These are phyloP conservation scores for Fonsecaea monophora DNA, from an alignment of 2,329 filamentous ascomycete genomes.

Conservation along the genomic window DNA sequence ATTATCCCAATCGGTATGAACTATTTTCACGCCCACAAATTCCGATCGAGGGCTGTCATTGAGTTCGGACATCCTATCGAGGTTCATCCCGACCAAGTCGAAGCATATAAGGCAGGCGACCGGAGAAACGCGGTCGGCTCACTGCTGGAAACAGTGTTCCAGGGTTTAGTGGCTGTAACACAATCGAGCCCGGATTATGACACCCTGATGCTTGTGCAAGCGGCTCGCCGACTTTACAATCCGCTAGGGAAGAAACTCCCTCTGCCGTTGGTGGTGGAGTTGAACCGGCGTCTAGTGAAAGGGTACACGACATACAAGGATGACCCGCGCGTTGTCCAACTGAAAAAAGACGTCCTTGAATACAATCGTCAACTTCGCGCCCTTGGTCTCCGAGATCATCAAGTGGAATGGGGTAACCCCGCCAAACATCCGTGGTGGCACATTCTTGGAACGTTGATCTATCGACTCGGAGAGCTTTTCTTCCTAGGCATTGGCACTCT, in stretches of 20 bases:
- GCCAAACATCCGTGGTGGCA: constrained; percentile 79
- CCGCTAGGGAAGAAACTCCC: constrained; percentile 92
- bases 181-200: constrained; percentile 94
- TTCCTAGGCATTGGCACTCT: constrained; percentile 81
- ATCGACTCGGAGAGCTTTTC: constrained; percentile 77
- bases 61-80: constrained; percentile 93
- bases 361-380: constrained; percentile 89
- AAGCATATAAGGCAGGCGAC: constrained; percentile 82
- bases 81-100: constrained; percentile 79
- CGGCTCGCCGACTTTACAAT: constrained; percentile 90
- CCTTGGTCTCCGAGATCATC: constrained; percentile 88
- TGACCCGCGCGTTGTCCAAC: constrained; percentile 77
- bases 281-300: constrained; percentile 88
- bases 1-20: constrained; percentile 99
- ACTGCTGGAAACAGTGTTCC: constrained; percentile 84
- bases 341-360: constrained; percentile 76
- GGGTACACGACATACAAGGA: constrained; percentile 94
- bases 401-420: constrained; percentile 73
- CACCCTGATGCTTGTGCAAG: constrained; percentile 94
- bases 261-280: constrained; percentile 87
- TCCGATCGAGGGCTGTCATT: constrained; percentile 91
- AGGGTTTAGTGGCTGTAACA: constrained; percentile 84
- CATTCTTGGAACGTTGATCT: constrained; percentile 78
- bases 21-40: constrained; percentile 99
- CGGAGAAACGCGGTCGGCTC: constrained; percentile 85